Evolutionary conservation across 495 filamentous ascomycete genomes (phyloP), one percentile per base, ranked within the genome.

Genomic region (Tuber calosporum): DNA sequence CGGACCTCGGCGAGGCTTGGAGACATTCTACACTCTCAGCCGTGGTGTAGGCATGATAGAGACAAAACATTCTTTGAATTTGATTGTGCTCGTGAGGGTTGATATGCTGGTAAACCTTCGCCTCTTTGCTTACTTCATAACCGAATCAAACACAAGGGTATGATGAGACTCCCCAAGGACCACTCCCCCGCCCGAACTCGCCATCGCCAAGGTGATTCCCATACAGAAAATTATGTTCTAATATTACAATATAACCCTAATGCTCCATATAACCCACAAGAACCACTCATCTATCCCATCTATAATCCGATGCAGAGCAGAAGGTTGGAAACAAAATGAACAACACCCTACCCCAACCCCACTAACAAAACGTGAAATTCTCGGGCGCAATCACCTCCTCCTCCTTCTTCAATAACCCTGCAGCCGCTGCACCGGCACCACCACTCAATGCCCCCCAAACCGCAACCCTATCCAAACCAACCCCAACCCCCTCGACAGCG

Each of bases 401-500:
- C 87, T 97, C 91, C 91, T 97, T 94, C 81, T 93, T 90, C 84
- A 96, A 92, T 86, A 98, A 93, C 11, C 92, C 94, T 80, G 98
- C 97, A 78, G 95, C 94, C 68, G 97, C 95, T 78, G 96, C 96
- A 84, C 98, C 96, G 74, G 98, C 98, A 66, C 98, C 92, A 19
- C 90, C 95, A 30, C 98, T 86, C 80, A 99, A 86, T 71, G 95
- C 91, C 62, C 92, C 95, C n/a, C n/a, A 58, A 26, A 58, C 90
- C 62, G 93, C 92, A 20, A 94, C 94, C 82, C 93, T 90, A 83
- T 97, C 92, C 86, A 98, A 92, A 11, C 92, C 94, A 81, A 99
- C 97, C 78, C 96, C 94, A 69, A 97, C 95, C 79, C 95, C 95
- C 84, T 99, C 95, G 74, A 99, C 97, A 62, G 98, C 92, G 17